Percentiles rank a stretch among this genome's conserved stretches.
These are phyloP conservation scores for Croton laevigatus DNA, from an alignment of 441 rosid genomes.

Conservation along the genomic window DNA sequence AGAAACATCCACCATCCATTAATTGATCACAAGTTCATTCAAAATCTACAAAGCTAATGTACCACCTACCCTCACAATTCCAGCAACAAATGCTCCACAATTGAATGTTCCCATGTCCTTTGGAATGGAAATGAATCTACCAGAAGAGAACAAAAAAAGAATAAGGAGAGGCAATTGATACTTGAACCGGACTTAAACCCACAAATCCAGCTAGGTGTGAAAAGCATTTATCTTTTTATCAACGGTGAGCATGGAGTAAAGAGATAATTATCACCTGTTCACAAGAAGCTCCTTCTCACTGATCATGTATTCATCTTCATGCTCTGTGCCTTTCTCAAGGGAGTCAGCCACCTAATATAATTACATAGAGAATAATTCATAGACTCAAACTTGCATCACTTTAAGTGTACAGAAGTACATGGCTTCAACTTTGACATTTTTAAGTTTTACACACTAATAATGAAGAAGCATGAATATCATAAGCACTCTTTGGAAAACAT, in stretches of 20 bases:
- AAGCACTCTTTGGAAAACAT: background rate
- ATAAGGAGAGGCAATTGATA: constrained; percentile 7
- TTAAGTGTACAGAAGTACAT: constrained; percentile 1
- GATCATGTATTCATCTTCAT: constrained; percentile 98
- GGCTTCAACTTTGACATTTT: background rate
- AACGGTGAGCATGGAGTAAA: constrained; percentile 10
- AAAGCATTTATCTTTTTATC: constrained; percentile 10
- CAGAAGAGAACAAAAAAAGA: background rate
- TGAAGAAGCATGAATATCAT: background rate
- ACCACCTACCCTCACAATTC: constrained; percentile 76
- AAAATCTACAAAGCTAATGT: constrained; percentile 2
- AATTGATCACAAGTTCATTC: constrained; percentile 10
- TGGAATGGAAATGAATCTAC: constrained; percentile 90
- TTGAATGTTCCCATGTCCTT: constrained; percentile 98
- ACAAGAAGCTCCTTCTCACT: constrained; percentile 98
- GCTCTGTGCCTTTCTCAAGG: constrained; percentile 98
- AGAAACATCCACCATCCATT: constrained; percentile 20
- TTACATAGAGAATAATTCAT: constrained; percentile 8
- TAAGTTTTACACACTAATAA: background rate
- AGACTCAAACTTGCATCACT: constrained; percentile 3
- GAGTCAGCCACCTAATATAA: constrained; percentile 84
- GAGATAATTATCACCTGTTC: constrained; percentile 50
- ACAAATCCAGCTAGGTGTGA: background rate
- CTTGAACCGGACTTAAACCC: constrained; percentile 15
- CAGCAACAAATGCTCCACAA: constrained; percentile 98